Evolutionary conservation across 1,139 yeast genomes (phyloP).

Genomic region (Ogataea hybrid): DNA sequence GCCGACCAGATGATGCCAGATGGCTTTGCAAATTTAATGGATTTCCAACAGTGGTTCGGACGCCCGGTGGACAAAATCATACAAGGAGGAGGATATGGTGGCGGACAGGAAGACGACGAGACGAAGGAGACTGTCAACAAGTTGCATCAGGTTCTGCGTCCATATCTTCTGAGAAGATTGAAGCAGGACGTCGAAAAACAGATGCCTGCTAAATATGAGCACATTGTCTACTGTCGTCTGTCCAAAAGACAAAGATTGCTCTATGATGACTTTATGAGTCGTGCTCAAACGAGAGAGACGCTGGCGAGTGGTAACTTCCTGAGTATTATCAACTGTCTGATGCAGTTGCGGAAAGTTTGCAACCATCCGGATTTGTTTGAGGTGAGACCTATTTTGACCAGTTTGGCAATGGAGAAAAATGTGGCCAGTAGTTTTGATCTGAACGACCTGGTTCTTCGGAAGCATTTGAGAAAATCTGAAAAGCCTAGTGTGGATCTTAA

Average conservation of each 20-base stretch:
- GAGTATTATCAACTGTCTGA: constrained; percentile 93
- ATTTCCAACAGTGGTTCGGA: constrained; percentile 98
- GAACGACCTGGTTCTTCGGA: constrained; percentile 44
- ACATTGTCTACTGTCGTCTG: constrained; percentile 84
- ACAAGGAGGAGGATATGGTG: constrained; percentile 60
- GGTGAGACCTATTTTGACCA: constrained; percentile 91
- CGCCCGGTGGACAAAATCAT: constrained; percentile 91
- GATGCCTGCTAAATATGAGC: constrained; percentile 98
- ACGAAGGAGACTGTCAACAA: constrained; percentile 83
- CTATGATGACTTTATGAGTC: constrained; percentile 95
- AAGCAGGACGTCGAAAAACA: constrained; percentile 98
- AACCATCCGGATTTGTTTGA: constrained; percentile 97
- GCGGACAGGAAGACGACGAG: constrained; percentile 56
- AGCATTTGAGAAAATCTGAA: constrained; percentile 33
- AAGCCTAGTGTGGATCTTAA: constrained; percentile 43
- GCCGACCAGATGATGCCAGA: constrained; percentile 76
- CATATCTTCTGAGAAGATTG: constrained; percentile 84
- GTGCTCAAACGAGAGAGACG: constrained; percentile 94
- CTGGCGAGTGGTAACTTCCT: constrained; percentile 92
- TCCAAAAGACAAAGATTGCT: constrained; percentile 90
- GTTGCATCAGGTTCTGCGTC: constrained; percentile 90
- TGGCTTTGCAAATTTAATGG: constrained; percentile 94
- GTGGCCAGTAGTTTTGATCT: constrained; percentile 52
- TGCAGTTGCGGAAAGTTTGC: constrained; percentile 97
- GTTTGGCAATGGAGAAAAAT: constrained; percentile 71